Conservation (phyloP, 2,329 filamentous ascomycete genomes). For the Rhynchosporium agropyri region DNA sequence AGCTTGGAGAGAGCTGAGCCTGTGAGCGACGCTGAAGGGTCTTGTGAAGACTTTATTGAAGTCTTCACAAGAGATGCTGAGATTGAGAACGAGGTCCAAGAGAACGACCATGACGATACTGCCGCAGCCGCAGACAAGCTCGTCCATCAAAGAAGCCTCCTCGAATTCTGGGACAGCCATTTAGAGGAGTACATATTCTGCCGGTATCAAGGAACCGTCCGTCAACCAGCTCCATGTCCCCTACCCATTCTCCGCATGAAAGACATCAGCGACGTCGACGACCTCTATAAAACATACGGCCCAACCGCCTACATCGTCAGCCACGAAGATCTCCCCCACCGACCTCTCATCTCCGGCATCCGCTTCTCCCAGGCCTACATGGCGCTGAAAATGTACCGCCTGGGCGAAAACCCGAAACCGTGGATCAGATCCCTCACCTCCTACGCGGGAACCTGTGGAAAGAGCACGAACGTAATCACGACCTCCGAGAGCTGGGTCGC, state of each 20-base stretch:
- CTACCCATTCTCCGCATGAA: not conserved
- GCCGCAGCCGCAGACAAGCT: not conserved
- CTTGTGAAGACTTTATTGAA: too few relatives aligned
- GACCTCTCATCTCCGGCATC: not conserved
- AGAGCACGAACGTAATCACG: not conserved
- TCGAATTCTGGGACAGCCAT: conserved; percentile 5
- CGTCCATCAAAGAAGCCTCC: not conserved
- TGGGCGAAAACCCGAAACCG: not conserved
- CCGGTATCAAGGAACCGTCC: not conserved
- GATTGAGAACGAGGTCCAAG: not conserved
- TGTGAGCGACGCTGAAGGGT: too few relatives aligned
- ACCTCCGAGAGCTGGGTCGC: not conserved
- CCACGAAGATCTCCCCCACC: not conserved
- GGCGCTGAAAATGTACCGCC: conserved; percentile 2
- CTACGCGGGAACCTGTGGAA: not conserved
- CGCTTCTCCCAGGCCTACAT: conserved; percentile 10
- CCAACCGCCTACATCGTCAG: conserved; percentile 4
- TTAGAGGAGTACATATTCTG: conserved; percentile 4
- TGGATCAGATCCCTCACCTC: not conserved
- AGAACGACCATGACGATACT: not conserved
- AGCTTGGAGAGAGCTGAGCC: too few relatives aligned
- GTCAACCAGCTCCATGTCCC: not conserved
- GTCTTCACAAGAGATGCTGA: not conserved
- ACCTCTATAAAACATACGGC: not conserved
- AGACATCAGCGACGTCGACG: not conserved